Percentiles rank a stretch among this genome's conserved stretches.
phyloP scores from a whole-genome alignment of 139 green algal species.

The Volvox africanus region DNA sequence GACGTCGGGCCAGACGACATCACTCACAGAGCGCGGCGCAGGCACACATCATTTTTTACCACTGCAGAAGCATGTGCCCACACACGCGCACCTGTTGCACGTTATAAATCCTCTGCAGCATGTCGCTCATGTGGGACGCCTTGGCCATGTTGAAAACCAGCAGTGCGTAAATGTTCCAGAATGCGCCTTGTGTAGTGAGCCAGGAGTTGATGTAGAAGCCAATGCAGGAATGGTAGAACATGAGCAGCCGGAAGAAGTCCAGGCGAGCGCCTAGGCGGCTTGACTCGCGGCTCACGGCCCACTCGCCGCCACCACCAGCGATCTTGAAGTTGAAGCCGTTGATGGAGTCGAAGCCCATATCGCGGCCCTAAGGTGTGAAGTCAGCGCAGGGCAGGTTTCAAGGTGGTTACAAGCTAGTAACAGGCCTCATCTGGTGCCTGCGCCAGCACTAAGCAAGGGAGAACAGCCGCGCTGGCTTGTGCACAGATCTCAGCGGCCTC shows the following conservation, averaged over 20 bases:
- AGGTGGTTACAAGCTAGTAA: too few species aligned
- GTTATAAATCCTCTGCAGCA: constrained; percentile 61
- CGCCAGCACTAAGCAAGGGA: too few species aligned
- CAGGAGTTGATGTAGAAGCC: constrained; percentile 67
- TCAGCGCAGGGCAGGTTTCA: too few species aligned
- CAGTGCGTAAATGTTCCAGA: constrained; percentile 65
- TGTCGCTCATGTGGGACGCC: constrained; percentile 39
- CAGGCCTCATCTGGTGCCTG: too few species aligned
- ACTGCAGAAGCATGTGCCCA: too few species aligned
- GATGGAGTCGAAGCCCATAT: constrained; percentile 96
- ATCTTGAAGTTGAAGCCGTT: constrained; percentile 93
- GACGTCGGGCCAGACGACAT: too few species aligned
- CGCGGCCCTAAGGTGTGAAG: constrained; percentile 67
- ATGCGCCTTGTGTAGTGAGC: constrained; percentile 56
- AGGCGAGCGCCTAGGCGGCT: constrained; percentile 68
- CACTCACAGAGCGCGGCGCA: too few species aligned
- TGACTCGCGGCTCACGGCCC: constrained; percentile 85
- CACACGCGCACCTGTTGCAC: constrained; percentile 56
- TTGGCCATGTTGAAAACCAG: constrained; percentile 60
- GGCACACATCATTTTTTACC: too few species aligned
- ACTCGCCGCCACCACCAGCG: constrained; percentile 85
- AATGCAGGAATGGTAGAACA: constrained; percentile 62
- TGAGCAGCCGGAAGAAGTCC: constrained; percentile 62
- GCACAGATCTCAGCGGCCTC: too few species aligned
- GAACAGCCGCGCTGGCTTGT: too few species aligned